Evolutionary conservation across 75 land plant genomes (phyloP).

Genomic region (Picea sitchensis): DNA sequence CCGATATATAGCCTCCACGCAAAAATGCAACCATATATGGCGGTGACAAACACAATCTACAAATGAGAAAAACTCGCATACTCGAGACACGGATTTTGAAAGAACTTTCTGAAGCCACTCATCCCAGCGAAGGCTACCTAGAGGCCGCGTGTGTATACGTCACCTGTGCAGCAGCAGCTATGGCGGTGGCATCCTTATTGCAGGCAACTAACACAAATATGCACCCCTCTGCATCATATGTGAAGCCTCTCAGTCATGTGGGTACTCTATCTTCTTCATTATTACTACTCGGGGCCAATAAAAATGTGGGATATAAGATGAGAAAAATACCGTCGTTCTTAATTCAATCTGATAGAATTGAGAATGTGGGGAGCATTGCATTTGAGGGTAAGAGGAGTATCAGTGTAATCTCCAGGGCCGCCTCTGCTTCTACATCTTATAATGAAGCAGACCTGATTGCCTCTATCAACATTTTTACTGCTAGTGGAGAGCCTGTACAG

Average conservation of each 20-base stretch:
- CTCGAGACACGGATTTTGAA: no score
- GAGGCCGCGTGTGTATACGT: no score
- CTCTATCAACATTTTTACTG: slow-evolving; percentile 41
- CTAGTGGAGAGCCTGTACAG: slow-evolving; percentile 56
- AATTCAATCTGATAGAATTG: not conserved
- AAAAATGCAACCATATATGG: no score
- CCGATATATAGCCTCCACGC: no score
- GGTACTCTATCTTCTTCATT: not conserved
- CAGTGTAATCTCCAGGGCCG: not conserved
- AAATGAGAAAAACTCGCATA: no score
- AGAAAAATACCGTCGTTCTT: not conserved
- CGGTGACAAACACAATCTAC: no score
- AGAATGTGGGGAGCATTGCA: slow-evolving; percentile 1
- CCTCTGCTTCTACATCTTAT: not conserved
- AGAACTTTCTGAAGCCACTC: no score
- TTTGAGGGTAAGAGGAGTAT: not conserved
- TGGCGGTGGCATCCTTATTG: not conserved
- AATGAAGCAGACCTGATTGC: slow-evolving; percentile 27
- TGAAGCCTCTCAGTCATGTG: not conserved
- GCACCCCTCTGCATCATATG: not conserved
- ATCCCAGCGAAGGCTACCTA: no score
- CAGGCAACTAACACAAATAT: not conserved
- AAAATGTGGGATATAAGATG: not conserved
- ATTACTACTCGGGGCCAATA: not conserved
- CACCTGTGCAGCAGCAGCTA: not conserved